Evolutionary conservation across 225 moss, liverwort and hornwort genomes (phyloP).

Genomic region (Rhytidiadelphus loreus): DNA sequence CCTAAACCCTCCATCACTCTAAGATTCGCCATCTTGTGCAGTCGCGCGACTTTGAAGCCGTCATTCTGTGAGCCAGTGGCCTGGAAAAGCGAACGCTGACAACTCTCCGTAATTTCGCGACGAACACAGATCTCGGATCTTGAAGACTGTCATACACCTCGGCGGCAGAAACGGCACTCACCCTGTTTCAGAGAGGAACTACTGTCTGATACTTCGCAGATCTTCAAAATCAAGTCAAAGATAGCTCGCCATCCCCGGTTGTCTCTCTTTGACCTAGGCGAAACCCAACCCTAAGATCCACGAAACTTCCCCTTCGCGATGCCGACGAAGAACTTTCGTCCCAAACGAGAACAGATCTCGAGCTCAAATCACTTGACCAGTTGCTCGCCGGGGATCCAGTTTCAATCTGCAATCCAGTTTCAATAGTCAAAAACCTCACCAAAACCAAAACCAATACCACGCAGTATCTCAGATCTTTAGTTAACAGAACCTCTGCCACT

Average conservation of each 20-base stretch:
- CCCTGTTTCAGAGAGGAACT: background rate
- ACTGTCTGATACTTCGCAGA: background rate
- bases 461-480: background rate
- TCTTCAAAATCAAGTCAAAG: slow-evolving; percentile 9
- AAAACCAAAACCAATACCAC: background rate
- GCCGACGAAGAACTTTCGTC: background rate
- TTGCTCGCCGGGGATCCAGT: background rate
- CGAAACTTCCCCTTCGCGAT: background rate
- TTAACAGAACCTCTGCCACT: background rate
- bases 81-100: background rate
- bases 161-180: slow-evolving; percentile 1
- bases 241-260: background rate
- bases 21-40: background rate
- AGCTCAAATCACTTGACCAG: background rate
- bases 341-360: background rate
- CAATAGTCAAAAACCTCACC: background rate
- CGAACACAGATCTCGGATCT: slow-evolving; percentile 18
- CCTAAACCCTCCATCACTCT: slow-evolving; percentile 17
- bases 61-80: slow-evolving; percentile 10
- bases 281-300: slow-evolving; percentile 8
- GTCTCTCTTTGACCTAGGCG: background rate
- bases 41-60: background rate
- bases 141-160: slow-evolving; percentile 8
- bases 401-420: background rate
- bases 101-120: background rate